Percentiles rank a stretch among this genome's conserved stretches.
These are phyloP conservation scores for Rhynchospora breviuscula DNA, from an alignment of 176 grass and related monocot genomes.

Conservation along the genomic window DNA sequence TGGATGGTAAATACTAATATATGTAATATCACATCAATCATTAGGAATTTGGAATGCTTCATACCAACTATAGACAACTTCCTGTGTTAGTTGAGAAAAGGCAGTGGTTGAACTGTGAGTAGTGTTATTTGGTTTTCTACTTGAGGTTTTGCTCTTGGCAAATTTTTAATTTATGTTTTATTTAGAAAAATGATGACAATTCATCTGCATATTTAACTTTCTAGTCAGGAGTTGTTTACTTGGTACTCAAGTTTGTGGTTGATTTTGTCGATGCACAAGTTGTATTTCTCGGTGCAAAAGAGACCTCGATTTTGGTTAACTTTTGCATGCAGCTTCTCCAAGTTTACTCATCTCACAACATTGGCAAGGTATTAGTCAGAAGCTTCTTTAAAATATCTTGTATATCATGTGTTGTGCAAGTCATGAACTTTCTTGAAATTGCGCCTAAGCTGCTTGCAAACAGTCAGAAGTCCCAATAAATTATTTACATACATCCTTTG, in stretches of 20 bases:
- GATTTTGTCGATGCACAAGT: slow-evolving; percentile 95
- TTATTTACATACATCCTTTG: background rate
- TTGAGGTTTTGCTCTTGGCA: background rate
- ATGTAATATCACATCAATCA: background rate
- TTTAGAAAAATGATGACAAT: background rate
- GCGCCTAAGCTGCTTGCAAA: background rate
- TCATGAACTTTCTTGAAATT: background rate
- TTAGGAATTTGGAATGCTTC: background rate
- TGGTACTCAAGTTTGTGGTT: slow-evolving; percentile 98
- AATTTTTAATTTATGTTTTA: background rate
- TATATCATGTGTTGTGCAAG: background rate
- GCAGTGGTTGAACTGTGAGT: background rate
- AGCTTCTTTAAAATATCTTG: background rate
- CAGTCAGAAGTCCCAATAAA: background rate
- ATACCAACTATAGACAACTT: background rate
- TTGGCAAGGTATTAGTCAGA: slow-evolving; percentile 67
- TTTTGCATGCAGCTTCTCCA: slow-evolving; percentile 89
- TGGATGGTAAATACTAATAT: background rate
- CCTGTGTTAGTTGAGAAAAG: background rate
- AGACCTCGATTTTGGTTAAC: slow-evolving; percentile 78
- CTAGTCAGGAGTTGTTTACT: slow-evolving; percentile 81
- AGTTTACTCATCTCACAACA: slow-evolving; percentile 93
- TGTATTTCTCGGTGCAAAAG: slow-evolving; percentile 79
- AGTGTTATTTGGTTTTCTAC: background rate
- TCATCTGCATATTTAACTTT: background rate